These are phyloP conservation scores for Hypoxylon rickii DNA, from an alignment of 495 filamentous ascomycete species.

Conservation along the genomic window DNA sequence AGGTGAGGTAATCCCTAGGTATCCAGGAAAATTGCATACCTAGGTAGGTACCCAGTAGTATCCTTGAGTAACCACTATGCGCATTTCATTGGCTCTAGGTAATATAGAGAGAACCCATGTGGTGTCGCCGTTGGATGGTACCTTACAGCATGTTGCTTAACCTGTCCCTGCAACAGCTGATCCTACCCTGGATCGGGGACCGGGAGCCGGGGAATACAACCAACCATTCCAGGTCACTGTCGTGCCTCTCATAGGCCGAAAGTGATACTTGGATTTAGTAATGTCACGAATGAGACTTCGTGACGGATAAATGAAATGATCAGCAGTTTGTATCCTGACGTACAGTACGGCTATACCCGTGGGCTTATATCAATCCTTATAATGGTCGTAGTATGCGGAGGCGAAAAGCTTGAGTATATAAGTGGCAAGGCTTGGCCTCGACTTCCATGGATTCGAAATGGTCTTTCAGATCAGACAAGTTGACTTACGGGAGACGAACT, in stretches of 20 bases:
- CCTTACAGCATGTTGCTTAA: slow-evolving; percentile 9
- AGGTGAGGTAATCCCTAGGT: slow-evolving; percentile 10
- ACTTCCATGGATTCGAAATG: not conserved
- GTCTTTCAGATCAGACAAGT: not conserved
- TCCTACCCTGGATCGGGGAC: slow-evolving; percentile 18
- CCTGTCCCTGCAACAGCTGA: slow-evolving; percentile 17
- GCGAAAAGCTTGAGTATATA: slow-evolving; percentile 1
- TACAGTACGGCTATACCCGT: not conserved
- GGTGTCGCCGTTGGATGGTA: slow-evolving; percentile 4
- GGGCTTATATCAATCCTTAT: not conserved
- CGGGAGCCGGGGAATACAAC: slow-evolving; percentile 6
- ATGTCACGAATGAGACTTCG: not conserved
- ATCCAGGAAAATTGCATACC: too few relatives aligned
- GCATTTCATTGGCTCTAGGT: slow-evolving; percentile 12
- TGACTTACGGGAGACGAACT: too few relatives aligned
- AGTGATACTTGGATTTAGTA: not conserved
- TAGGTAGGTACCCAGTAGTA: too few relatives aligned
- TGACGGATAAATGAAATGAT: slow-evolving; percentile 26
- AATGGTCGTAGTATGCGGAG: not conserved
- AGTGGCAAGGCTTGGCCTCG: not conserved
- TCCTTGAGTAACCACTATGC: too few relatives aligned
- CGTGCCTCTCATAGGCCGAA: slow-evolving; percentile 10
- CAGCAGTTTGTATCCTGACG: slow-evolving; percentile 9
- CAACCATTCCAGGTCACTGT: slow-evolving; percentile 15
- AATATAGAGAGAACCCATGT: too few relatives aligned